phyloP scores from a whole-genome alignment of 495 filamentous ascomycete genomes.

The Podospora appendiculata region DNA sequence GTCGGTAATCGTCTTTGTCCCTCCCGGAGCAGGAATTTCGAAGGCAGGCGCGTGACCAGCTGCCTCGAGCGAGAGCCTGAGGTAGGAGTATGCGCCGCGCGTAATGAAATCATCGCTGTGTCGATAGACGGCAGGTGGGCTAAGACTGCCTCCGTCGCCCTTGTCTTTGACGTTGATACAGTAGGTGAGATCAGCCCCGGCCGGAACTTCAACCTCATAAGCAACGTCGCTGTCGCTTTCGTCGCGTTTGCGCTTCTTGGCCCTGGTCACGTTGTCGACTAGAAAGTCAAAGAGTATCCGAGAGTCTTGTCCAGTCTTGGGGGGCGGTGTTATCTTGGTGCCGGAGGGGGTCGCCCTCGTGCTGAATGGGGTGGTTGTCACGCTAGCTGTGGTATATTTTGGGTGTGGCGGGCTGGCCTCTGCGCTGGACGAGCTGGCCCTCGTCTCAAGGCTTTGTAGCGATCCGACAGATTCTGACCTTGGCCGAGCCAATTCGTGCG shows the following conservation, averaged over 20 bases:
- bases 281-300: slow-evolving; percentile 4
- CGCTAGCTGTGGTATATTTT: too few relatives aligned
- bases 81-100: slow-evolving; percentile 6
- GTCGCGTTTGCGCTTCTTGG: slow-evolving; percentile 8
- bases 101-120: slow-evolving; percentile 7
- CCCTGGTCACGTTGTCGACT: slow-evolving; percentile 1
- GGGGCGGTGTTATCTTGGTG: too few relatives aligned
- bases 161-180: slow-evolving; percentile 11
- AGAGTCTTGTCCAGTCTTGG: too few relatives aligned
- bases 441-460: too few relatives aligned
- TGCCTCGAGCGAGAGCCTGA: slow-evolving; percentile 7
- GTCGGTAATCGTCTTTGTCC: neutral
- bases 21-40: slow-evolving; percentile 8
- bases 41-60: slow-evolving; percentile 4
- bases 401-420: too few relatives aligned
- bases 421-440: too few relatives aligned
- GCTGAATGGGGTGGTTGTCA: too few relatives aligned
- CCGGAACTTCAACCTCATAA: slow-evolving; percentile 11
- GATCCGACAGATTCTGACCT: too few relatives aligned
- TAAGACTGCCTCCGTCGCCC: slow-evolving; percentile 5
- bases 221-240: neutral
- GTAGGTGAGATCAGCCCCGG: slow-evolving; percentile 12
- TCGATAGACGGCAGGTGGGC: neutral
- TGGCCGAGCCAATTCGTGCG: too few relatives aligned
- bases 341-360: too few relatives aligned